These are phyloP conservation scores for Plasmodium chabaudi DNA, from an alignment of 169 alveolate genomes.

Conservation along the genomic window DNA sequence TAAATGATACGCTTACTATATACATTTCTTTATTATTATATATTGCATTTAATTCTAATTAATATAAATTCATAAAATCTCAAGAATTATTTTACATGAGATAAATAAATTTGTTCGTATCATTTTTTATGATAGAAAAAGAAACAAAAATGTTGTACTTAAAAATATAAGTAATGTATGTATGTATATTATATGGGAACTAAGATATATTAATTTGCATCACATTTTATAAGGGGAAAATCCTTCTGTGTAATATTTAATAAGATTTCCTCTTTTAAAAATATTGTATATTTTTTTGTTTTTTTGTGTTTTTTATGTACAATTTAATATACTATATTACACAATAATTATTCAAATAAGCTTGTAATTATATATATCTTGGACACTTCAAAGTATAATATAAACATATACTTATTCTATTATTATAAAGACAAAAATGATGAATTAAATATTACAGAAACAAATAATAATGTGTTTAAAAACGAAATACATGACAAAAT, in stretches of 20 bases:
- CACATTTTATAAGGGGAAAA: too few species aligned
- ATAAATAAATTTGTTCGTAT: not conserved
- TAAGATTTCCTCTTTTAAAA: too few species aligned
- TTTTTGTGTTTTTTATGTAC: too few species aligned
- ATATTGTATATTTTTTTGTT: too few species aligned
- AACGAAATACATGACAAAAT: conserved; percentile 7
- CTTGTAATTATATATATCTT: not conserved
- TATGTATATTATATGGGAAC: not conserved
- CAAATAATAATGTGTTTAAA: conserved; percentile 14
- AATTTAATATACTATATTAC: too few species aligned
- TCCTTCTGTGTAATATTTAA: too few species aligned
- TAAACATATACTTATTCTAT: conserved; percentile 6
- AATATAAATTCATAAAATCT: conserved; percentile 7
- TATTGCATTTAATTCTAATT: conserved; percentile 4
- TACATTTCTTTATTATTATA: not conserved
- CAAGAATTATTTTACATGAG: conserved; percentile 2
- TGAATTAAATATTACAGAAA: conserved; percentile 20
- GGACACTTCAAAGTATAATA: not conserved
- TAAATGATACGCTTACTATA: not conserved
- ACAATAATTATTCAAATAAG: not conserved
- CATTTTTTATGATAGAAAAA: conserved; percentile 3
- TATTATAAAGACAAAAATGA: conserved; percentile 27
- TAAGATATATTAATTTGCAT: too few species aligned
- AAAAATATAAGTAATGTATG: not conserved
- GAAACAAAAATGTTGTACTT: conserved; percentile 1